Base-by-base conservation (phyloP, 257 asterid species). In the Coffea canephora region DNA sequence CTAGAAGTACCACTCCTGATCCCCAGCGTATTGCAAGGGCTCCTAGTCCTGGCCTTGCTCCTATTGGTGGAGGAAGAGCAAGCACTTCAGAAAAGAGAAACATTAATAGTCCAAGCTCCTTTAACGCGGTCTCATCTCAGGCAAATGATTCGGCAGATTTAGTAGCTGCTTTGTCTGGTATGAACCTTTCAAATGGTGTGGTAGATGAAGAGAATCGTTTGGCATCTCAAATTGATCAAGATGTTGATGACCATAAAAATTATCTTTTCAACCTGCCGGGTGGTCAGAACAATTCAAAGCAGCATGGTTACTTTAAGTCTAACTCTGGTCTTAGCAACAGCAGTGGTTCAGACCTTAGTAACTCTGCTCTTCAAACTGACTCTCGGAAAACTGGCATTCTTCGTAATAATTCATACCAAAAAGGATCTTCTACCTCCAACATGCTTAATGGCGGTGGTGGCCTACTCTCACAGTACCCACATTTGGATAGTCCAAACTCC, bases 1-100 rank as follows among this genome's bases (percentile, higher is more conserved):
- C 99, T 43, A 90, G 99, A 84, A 92, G 97, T 90, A 83, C 98
- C 59, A 94, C 99, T 27, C 99, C 99, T 31, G 99, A 96, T 88
- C 88, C 97, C 75, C 96, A 92, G 76, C 95, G 84, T 79, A 84
- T 91, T 79, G 90, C 91, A 25, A 89, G 96, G 84, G 97, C 89
- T 78, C 97, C 99, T 80, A 96, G 98, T 78, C 99, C 97, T 78
- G 88, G 92, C 83, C 95, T 92, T 69, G 88, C 92, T 49, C 97
- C 98, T 77, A 94, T 96, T 84, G 99, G 98, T 79, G 96, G 91
- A 73, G 91, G 93, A 76, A 89, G 98, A 83, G 64, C 54, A 16
- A 88, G 73, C 48, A 88, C 85, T 83, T 83, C 89, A n/a, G 99
- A 96, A 52, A 96, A 90, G 87, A 86, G 92, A 77, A 88, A 66